Base-by-base conservation (phyloP, 2,329 filamentous ascomycete genomes). In the Xylariales sp. region DNA sequence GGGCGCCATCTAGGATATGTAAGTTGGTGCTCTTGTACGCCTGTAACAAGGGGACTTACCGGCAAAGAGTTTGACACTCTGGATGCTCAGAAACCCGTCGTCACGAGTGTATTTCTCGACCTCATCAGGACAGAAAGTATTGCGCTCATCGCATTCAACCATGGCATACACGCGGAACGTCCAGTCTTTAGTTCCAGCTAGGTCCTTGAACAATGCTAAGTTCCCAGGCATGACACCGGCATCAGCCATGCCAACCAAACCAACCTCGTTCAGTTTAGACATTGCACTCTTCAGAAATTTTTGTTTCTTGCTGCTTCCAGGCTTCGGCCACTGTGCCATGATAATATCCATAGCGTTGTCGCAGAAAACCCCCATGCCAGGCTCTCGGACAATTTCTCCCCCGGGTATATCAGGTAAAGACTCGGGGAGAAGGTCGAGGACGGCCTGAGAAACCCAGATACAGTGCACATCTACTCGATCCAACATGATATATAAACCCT, bases 401-500 rank as follows among this genome's bases (percentile, higher is more conserved):
- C 81, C 82, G 2, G 79, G 77, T 2, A 81, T 55, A 40, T 74
- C 69, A 2, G 69, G 63, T 18, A 74, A 45, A 7, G 72, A 66
- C 2, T 61, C 49, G 1, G 80, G 74, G 5, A 87, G 69, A 2
- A 85, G 66, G 33, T 71, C 61, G 3, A 86, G 66, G 2, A 86
- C 76, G 14, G 79, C 69, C 18, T 76, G 65, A 1, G 81, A 85
- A 3, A 85, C 80, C 77, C 81, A 84, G 19, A 78, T 70, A 56
- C 83, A 87, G 54, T 86, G 83, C 4, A 80, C 77, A 48, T 86
- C 83, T 6, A 84, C 75, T 12, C 83, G 73, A 50, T 85, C 80
- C 4, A 86, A 69, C 78, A 85, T 83, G 41, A 85, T 72, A 53
- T 78, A 84, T 24, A 77, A 59, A 23, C 72, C 70, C 29, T 60